These are phyloP conservation scores for Lachnellula subtilissima DNA, from an alignment of 2,329 filamentous ascomycete species.

Conservation along the genomic window DNA sequence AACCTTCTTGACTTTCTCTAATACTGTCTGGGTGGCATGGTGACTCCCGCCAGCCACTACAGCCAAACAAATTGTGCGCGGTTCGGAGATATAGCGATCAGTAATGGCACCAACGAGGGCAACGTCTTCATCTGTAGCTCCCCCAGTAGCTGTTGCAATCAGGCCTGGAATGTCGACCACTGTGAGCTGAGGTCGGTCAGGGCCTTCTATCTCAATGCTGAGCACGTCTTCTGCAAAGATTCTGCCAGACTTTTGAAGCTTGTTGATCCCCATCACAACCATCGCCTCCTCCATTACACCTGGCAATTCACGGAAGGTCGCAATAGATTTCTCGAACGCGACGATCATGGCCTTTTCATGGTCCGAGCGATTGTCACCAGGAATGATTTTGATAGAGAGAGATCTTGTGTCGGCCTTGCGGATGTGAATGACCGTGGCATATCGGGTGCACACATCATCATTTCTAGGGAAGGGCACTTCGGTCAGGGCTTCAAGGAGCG, in stretches of 20 bases:
- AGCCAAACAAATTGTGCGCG: slow-evolving; percentile 42
- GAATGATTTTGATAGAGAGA: slow-evolving; percentile 50
- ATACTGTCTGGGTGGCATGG: slow-evolving; percentile 37
- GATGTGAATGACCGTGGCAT: slow-evolving; percentile 44
- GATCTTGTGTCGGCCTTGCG: slow-evolving; percentile 36
- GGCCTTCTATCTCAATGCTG: slow-evolving; percentile 27
- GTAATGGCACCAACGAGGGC: slow-evolving; percentile 29
- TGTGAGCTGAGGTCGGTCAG: slow-evolving; percentile 23
- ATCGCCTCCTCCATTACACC: slow-evolving; percentile 27
- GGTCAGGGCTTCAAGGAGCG: slow-evolving; percentile 58
- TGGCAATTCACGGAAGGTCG: slow-evolving; percentile 26
- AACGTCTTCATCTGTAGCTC: slow-evolving; percentile 25
- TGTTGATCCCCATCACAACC: slow-evolving; percentile 22
- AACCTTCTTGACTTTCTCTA: slow-evolving; percentile 33
- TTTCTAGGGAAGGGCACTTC: slow-evolving; percentile 57
- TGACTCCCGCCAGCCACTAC: slow-evolving; percentile 42
- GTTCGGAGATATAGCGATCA: slow-evolving; percentile 37
- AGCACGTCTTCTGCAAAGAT: slow-evolving; percentile 27
- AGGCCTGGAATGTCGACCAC: slow-evolving; percentile 34
- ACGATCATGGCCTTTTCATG: slow-evolving; percentile 44
- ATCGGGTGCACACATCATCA: slow-evolving; percentile 57
- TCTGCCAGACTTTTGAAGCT: background rate
- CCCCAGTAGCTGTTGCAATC: slow-evolving; percentile 25
- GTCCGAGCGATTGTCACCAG: slow-evolving; percentile 44
- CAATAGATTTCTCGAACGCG: slow-evolving; percentile 21